Conservation (phyloP, 257 asterid species). For the Solanum chilense region DNA sequence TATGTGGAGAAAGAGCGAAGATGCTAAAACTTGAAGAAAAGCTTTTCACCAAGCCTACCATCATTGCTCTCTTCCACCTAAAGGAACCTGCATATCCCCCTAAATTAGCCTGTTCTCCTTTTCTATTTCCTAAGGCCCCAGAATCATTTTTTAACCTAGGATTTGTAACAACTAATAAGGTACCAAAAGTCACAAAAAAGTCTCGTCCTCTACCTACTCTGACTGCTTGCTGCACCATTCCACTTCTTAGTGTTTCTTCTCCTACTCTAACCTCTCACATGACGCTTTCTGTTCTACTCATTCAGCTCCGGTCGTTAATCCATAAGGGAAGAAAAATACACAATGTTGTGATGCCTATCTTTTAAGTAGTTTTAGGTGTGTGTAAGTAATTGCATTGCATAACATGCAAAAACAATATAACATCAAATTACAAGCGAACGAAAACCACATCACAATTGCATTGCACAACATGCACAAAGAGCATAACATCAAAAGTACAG, state of each 20-base stretch:
- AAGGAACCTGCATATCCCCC: background rate
- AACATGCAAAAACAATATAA: background rate
- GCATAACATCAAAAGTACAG: background rate
- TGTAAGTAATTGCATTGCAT: background rate
- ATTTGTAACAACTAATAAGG: background rate
- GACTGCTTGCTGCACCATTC: background rate
- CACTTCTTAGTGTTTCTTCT: background rate
- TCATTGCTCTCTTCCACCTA: background rate
- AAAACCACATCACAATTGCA: conserved; percentile 26
- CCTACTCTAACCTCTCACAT: background rate
- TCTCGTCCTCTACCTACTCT: background rate
- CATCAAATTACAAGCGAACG: background rate
- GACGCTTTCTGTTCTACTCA: background rate
- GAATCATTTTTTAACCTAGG: background rate
- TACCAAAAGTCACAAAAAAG: background rate
- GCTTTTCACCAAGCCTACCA: background rate
- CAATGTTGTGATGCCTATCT: background rate
- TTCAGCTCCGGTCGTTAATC: background rate
- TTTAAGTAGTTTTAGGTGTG: background rate
- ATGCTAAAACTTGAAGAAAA: background rate
- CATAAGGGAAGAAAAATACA: background rate
- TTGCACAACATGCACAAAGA: background rate
- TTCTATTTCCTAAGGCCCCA: background rate
- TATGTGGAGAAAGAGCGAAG: background rate
- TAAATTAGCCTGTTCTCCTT: background rate